Evolutionary conservation across 495 filamentous ascomycete species (phyloP), one percentile per base, ranked within the genome.

Genomic region (Penicillium silybi): DNA sequence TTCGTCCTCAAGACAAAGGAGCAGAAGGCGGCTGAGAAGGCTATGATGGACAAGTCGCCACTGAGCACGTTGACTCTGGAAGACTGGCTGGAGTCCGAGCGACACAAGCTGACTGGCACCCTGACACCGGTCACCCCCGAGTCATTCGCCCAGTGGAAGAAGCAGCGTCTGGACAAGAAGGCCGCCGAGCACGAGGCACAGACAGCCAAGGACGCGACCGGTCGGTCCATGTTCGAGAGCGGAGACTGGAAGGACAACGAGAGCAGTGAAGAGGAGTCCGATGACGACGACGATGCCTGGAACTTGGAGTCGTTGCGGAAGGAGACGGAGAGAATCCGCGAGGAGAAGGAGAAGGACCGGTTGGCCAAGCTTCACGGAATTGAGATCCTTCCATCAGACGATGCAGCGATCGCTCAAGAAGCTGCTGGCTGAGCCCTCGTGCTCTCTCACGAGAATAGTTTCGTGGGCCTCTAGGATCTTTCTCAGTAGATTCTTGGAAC

Each of bases 1-100:
- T 99, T 97, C 76, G 80, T 97, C 22, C 80, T 99, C 53, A 97
- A 97, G 78, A 99, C 93, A 17, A 96, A 92, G 72, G 95, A 97
- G 67, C 93, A 99, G 70, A 83, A 90, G 54, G 90, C 90, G 6
- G 89, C 91, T 5, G 93, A 99, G 75, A 97, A 97, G 73, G 93
- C 93, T n/a, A 66, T 96, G 48, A 80, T 95, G 82, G 95, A 97
- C 69, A 97, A 97, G 71, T 93, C 89, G 10, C 92, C 95, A 41
- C 77, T 97, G 43, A 90, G 90, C 65, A 97, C 92, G 16, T 77
- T 99, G 43, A 99, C 93, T 2, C 77, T 99, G 41, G 93, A 99
- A 74, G 93, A 99, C 69, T 99, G 93, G 79, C 74, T 99, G 35
- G 93, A 99, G 70, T 88, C 85, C 11, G 90, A 97, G 74, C 80